phyloP scores from a whole-genome alignment of 2,329 filamentous ascomycete genomes.

The Alternaria ethzedia region DNA sequence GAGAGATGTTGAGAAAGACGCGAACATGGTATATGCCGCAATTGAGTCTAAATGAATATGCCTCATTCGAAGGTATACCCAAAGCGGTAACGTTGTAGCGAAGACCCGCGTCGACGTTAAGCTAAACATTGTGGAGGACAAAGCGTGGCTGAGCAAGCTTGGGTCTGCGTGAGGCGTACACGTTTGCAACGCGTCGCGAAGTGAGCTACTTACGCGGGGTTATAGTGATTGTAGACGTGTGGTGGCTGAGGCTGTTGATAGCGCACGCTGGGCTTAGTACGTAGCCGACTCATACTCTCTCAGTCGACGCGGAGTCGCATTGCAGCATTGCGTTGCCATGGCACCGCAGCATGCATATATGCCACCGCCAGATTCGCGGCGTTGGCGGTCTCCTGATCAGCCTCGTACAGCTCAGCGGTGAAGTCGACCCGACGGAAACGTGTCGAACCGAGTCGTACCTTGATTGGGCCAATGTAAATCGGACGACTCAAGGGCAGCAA shows the following conservation, averaged over 20 bases:
- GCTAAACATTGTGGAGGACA: neutral
- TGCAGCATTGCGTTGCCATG: slow-evolving; percentile 19
- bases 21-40: neutral
- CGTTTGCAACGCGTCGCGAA: neutral
- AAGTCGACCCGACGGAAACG: slow-evolving; percentile 14
- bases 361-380: slow-evolving; percentile 3
- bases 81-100: neutral
- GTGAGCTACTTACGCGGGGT: slow-evolving; percentile 5
- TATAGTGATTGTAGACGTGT: neutral
- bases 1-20: neutral
- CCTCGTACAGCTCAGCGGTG: slow-evolving; percentile 30
- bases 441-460: slow-evolving; percentile 20
- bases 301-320: slow-evolving; percentile 7
- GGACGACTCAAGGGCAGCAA: slow-evolving; percentile 16
- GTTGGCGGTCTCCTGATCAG: slow-evolving; percentile 9
- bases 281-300: slow-evolving; percentile 18
- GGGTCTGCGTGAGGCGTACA: slow-evolving; percentile 1
- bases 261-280: neutral
- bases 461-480: slow-evolving; percentile 12
- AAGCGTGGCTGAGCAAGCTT: slow-evolving; percentile 4
- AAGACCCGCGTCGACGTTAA: neutral
- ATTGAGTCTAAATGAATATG: neutral
- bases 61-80: neutral
- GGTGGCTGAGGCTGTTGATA: slow-evolving; percentile 5
- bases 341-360: slow-evolving; percentile 12